Conservation (phyloP, 441 rosid species). For the Croton laevigatus region DNA sequence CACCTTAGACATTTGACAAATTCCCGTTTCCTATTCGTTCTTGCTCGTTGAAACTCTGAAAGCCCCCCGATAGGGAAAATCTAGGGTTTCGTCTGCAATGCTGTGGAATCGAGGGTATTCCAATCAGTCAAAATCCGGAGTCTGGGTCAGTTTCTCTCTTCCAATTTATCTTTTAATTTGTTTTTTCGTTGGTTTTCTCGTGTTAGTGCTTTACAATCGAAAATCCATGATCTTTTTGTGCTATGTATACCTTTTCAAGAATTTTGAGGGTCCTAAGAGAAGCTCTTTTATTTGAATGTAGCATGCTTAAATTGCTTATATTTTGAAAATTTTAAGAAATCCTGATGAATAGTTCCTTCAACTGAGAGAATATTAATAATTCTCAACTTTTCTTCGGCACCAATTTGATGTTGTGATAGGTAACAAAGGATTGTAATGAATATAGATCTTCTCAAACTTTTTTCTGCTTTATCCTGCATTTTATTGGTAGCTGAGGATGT, state of each 20-base stretch:
- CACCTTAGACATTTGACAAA: not conserved
- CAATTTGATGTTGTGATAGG: not conserved
- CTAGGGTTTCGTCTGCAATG: slow-evolving; percentile 20
- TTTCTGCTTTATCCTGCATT: not conserved
- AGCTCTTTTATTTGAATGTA: not conserved
- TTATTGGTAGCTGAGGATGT: not conserved
- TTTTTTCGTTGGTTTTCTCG: not conserved
- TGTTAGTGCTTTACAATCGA: not conserved
- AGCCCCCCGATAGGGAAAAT: not conserved
- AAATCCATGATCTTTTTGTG: not conserved
- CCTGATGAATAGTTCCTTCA: not conserved
- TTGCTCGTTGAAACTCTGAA: not conserved
- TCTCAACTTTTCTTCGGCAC: not conserved
- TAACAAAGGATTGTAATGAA: not conserved
- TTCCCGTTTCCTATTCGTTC: not conserved
- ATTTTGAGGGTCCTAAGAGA: not conserved
- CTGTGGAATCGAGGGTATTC: not conserved
- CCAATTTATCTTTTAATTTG: not conserved
- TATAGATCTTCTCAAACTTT: not conserved
- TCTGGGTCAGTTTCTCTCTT: slow-evolving; percentile 5
- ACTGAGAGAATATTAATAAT: not conserved
- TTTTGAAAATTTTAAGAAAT: not conserved
- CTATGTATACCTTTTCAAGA: not conserved
- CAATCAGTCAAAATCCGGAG: too few species aligned
- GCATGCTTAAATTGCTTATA: not conserved